Evolutionary conservation across 2,329 filamentous ascomycete genomes (phyloP), one percentile per base, ranked within the genome.

Genomic region (Xylaria sp.): DNA sequence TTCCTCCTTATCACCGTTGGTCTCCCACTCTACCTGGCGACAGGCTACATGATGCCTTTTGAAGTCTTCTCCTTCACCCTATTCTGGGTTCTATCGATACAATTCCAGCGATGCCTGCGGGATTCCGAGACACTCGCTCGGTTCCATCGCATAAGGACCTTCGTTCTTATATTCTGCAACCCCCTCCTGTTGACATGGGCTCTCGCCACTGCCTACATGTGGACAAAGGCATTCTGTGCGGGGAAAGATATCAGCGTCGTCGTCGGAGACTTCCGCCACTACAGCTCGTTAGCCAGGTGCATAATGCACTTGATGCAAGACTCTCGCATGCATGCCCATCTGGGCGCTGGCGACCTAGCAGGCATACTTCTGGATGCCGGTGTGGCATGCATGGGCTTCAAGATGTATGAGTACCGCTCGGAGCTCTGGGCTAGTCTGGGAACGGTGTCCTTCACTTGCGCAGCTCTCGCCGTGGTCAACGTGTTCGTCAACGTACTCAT

Each of bases 321-420:
- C 13, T 58, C 65, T 25, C 58, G 69, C 39, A 6, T 74, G 2
- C 48, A 57, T 1, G 61, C 55, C 5, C 68, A 78, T 46, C 70
- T 80, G 15, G 78, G 78, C 2, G 76, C 77, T 7, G 78, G 78
- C 20, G 78, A 79, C 54, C 65, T 79, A 8, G 74, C 76, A 9
- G 68, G 70, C 9, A 70, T 75, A 1, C 63, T 80, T 10, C 65
- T 80, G 9, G 78, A 80, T 37, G 77, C 78, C 5, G 78, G 78
- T 10, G 78, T 80, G 37, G 73, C 76, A 28, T 77, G 74, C 44
- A 68, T 79, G 66, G 77, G 78, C 0, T 74, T 79, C 69, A 80
- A 80, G 69, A 79, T 80, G 75, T 80, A 77, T 68, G 78, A 80
- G 61, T 76, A 79, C 65, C 76, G 78, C 23, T 69, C 69, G n/a